Percentiles rank a stretch among this genome's conserved stretches.
These are phyloP conservation scores for Tirmania nivea DNA, from an alignment of 495 filamentous ascomycete genomes.

Conservation along the genomic window DNA sequence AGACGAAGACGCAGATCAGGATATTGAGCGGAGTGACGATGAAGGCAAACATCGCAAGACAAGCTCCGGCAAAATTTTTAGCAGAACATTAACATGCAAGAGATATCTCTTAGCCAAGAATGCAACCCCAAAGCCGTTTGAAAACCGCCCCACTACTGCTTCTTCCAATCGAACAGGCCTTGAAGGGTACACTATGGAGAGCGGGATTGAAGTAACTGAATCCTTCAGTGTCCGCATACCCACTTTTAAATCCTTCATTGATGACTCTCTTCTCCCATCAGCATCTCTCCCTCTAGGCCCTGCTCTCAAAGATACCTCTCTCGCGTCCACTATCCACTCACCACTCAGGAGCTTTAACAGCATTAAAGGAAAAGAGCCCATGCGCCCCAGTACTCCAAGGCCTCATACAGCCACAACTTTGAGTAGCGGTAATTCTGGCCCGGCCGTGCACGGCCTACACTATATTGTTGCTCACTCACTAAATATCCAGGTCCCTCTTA, in stretches of 20 bases:
- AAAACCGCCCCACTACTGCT: constrained; percentile 4
- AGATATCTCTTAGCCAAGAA: constrained; percentile 12
- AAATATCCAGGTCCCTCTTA: constrained; percentile 11
- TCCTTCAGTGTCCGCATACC: constrained; percentile 12
- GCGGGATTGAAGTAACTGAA: constrained; percentile 10
- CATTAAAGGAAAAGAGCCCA: constrained; percentile 11
- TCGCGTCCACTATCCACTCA: constrained; percentile 1
- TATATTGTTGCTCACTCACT: constrained; percentile 14
- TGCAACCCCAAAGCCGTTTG: constrained; percentile 10
- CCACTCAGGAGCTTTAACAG: background rate
- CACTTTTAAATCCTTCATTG: constrained; percentile 15
- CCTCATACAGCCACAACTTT: constrained; percentile 2
- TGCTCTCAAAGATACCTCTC: background rate
- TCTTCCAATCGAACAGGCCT: constrained; percentile 1
- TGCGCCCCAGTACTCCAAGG: constrained; percentile 4
- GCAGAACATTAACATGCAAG: constrained; percentile 7
- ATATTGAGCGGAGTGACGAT: constrained; percentile 1
- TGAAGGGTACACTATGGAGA: background rate
- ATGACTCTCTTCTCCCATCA: constrained; percentile 14
- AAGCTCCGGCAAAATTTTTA: constrained; percentile 1
- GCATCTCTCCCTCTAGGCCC: constrained; percentile 16
- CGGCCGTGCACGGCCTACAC: constrained; percentile 3
- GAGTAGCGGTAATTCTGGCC: constrained; percentile 2
- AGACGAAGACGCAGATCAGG: background rate
- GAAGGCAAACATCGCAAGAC: constrained; percentile 7